Percentiles rank a stretch among this genome's conserved stretches.
Evolutionary conservation across 2,329 filamentous ascomycete species (phyloP).

Genomic region (Botryotinia narcissicola): DNA sequence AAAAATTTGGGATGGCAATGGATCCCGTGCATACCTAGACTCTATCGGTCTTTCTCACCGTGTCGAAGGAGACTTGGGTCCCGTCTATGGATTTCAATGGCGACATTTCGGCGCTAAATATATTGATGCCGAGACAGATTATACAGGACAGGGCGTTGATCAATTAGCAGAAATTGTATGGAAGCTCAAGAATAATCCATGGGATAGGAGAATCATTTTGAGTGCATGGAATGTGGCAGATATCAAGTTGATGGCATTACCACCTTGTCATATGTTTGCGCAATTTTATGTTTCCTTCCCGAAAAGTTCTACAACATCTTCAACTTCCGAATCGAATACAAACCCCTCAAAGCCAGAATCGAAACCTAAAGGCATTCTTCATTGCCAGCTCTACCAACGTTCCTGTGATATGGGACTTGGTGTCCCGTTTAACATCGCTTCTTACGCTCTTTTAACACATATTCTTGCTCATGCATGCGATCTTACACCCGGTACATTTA

Average conservation of each 20-base stretch:
- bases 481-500: constrained; percentile 79
- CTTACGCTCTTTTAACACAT: constrained; percentile 88
- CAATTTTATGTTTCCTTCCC: constrained; percentile 64
- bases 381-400: constrained; percentile 89
- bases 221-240: constrained; percentile 93
- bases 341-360: not conserved
- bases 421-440: constrained; percentile 96
- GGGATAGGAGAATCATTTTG: constrained; percentile 86
- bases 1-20: constrained; percentile 99
- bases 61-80: constrained; percentile 84
- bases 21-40: constrained; percentile 86
- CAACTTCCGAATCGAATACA: not conserved
- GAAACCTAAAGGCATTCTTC: constrained; percentile 61
- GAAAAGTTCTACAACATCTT: not conserved
- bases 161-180: constrained; percentile 88
- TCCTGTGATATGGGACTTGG: constrained; percentile 94
- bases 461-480: constrained; percentile 90
- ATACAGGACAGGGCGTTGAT: constrained; percentile 84
- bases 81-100: constrained; percentile 99
- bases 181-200: constrained; percentile 79
- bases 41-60: constrained; percentile 77
- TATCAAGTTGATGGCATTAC: constrained; percentile 82
- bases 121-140: constrained; percentile 73
- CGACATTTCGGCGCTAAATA: constrained; percentile 96
- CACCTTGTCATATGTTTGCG: constrained; percentile 96